A percentile compares a stretch with the other conserved stretches of the same genome.
These are phyloP conservation scores for Xylaria sp. DNA, from an alignment of 2,329 filamentous ascomycete genomes.

Conservation along the genomic window DNA sequence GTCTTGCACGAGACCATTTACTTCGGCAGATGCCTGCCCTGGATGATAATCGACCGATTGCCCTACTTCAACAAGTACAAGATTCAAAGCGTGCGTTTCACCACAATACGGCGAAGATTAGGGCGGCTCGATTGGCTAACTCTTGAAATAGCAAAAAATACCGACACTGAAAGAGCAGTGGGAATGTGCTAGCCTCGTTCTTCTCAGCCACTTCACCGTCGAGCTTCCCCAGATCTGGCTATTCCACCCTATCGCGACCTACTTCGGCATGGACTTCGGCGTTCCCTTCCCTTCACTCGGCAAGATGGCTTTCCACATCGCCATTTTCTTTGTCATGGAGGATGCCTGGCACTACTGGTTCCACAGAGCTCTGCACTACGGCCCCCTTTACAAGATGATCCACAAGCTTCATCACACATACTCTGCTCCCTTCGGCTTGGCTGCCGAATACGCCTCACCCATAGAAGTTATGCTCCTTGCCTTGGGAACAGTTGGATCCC, in stretches of 20 bases:
- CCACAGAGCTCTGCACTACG: conserved; percentile 93
- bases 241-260: conserved; percentile 96
- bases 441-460: conserved; percentile 96
- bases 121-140: conserved; percentile 41
- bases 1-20: conserved; percentile 94
- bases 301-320: conserved; percentile 92
- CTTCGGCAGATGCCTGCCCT: conserved; percentile 90
- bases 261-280: conserved; percentile 85
- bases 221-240: conserved; percentile 99
- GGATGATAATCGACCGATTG: conserved; percentile 90
- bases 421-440: conserved; percentile 94
- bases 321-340: conserved; percentile 94
- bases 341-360: conserved; percentile 99
- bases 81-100: conserved; percentile 79
- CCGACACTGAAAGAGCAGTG: conserved; percentile 94
- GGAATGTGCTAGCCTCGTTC: conserved; percentile 91
- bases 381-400: conserved; percentile 92
- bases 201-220: conserved; percentile 96
- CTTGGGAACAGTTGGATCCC: conserved; percentile 82
- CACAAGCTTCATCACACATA: conserved; percentile 99
- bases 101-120: background rate
- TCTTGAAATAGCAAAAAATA: conserved; percentile 71
- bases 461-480: conserved; percentile 97
- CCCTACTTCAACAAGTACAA: conserved; percentile 93
- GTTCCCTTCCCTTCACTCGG: conserved; percentile 88